Percentiles rank a stretch among this genome's conserved stretches.
These are phyloP conservation scores for Chloris gayana DNA, from an alignment of 176 grass and related monocot species.

Conservation along the genomic window DNA sequence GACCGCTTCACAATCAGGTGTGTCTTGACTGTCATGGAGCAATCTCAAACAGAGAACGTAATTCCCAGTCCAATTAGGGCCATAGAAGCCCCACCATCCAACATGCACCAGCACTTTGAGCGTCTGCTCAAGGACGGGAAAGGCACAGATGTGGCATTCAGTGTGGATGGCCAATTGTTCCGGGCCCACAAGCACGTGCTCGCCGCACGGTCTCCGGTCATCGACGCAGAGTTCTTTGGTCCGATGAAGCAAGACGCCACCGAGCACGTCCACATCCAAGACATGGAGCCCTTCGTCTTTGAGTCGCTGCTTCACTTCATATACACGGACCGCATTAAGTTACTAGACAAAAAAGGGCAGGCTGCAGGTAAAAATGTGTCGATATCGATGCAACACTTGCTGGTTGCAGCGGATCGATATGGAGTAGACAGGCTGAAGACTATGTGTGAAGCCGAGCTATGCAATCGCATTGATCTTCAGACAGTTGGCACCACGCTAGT, in stretches of 20 bases:
- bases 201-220: not conserved
- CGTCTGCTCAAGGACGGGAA: not conserved
- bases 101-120: not conserved
- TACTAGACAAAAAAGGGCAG: not conserved
- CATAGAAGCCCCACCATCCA: not conserved
- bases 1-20: conserved; percentile 41
- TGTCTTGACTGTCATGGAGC: not conserved
- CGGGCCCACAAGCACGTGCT: not conserved
- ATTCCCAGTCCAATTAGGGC: not conserved
- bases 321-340: not conserved
- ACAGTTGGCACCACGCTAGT: conserved; percentile 1
- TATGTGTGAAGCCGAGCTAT: not conserved
- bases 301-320: conserved; percentile 36
- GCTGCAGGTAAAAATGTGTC: too few species aligned
- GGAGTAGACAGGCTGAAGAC: not conserved
- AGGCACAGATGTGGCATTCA: not conserved
- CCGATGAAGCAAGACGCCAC: not conserved
- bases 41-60: not conserved
- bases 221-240: not conserved
- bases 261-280: not conserved
- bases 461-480: not conserved
- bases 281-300: conserved; percentile 23
- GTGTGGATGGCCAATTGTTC: not conserved
- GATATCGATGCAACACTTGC: not conserved
- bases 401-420: not conserved